Evolutionary conservation across 352 stramenopile species (phyloP), one percentile per base, ranked within the genome.

Genomic region (Phytopythium montanum): DNA sequence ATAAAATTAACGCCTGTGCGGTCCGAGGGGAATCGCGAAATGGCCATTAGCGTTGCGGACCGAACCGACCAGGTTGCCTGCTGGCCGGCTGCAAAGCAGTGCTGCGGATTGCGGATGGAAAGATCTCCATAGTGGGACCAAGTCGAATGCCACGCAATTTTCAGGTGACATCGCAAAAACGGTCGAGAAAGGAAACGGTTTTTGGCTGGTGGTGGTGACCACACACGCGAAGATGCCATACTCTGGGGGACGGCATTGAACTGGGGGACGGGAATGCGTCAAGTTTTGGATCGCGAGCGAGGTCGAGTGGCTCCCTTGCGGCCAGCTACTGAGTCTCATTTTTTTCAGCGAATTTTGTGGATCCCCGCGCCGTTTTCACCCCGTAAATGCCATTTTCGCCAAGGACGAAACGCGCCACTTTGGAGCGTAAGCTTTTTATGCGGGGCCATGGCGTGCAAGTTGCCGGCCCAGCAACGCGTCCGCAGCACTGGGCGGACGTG

Each of bases 331-430:
- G 44, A 50, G 44, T 50, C 31, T 46, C 19, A 46, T 46, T 46
- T 46, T 46, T 46, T 25, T 41, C 19, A 46, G 41, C 41, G 18
- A 46, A 46, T 26, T 46, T 46, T 46, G 41, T 46, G 41, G 21
- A 1, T 29, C 25, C 25, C 39, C 2, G 18, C 42, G n/a, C n/a
- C n/a, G n/a, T n/a, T n/a, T n/a, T n/a, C n/a, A n/a, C n/a, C n/a
- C n/a, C n/a, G n/a, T n/a, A n/a, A n/a, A n/a, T n/a, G n/a, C n/a
- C n/a, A n/a, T n/a, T n/a, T n/a, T n/a, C n/a, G n/a, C n/a, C n/a
- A n/a, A n/a, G n/a, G n/a, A n/a, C n/a, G n/a, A n/a, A n/a, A n/a
- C n/a, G n/a, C n/a, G n/a, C n/a, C n/a, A n/a, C n/a, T n/a, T n/a
- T n/a, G n/a, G n/a, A n/a, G n/a, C n/a, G n/a, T n/a, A n/a, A n/a